Conservation (phyloP, 805 yeast genomes). For the Candida pseudoglaebosa region DNA sequence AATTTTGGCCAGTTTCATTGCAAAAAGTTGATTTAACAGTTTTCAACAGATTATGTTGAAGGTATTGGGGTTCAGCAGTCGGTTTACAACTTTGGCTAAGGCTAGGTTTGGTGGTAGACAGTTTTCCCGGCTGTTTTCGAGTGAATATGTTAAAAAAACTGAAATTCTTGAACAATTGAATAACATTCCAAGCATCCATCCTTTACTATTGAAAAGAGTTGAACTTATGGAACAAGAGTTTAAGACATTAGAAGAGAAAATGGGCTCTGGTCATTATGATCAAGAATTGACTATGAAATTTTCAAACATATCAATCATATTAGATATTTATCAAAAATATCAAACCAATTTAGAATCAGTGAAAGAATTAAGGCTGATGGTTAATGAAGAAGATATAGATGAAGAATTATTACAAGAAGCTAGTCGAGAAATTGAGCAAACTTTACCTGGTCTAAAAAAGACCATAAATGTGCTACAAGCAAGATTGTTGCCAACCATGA, state of each 20-base stretch:
- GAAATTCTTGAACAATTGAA: conserved; percentile 1
- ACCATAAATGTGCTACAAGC: conserved; percentile 47
- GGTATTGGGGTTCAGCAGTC: background rate
- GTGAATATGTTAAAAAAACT: background rate
- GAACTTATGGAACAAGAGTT: conserved; percentile 27
- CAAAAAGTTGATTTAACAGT: too few species aligned
- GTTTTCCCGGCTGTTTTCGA: background rate
- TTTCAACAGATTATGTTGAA: background rate
- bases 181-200: conserved; percentile 30
- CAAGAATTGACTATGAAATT: conserved; percentile 30
- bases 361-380: conserved; percentile 22
- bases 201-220: conserved; percentile 36
- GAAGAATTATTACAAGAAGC: conserved; percentile 54
- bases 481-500: conserved; percentile 69
- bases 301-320: conserved; percentile 26
- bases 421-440: conserved; percentile 46
- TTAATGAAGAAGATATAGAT: conserved; percentile 29
- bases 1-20: background rate
- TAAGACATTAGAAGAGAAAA: conserved; percentile 21
- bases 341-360: conserved; percentile 21
- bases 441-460: conserved; percentile 42
- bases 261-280: conserved; percentile 28
- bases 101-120: background rate
- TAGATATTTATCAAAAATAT: conserved; percentile 30
- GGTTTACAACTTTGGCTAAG: background rate